Evolutionary conservation across 495 filamentous ascomycete genomes (phyloP).

Genomic region (Penicillium cinerascens): DNA sequence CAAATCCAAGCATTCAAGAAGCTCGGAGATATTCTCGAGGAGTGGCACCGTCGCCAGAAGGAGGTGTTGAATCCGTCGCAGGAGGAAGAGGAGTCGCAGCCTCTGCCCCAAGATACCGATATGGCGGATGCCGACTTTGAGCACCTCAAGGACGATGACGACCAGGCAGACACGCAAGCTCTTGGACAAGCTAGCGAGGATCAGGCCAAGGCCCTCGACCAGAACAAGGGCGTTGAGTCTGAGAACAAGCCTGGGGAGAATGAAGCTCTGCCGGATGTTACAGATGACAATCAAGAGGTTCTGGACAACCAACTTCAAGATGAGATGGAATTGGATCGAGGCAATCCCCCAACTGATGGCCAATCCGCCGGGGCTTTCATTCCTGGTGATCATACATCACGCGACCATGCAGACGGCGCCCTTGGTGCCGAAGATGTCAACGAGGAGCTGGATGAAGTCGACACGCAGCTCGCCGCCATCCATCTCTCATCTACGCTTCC

Average conservation of each 20-base stretch:
- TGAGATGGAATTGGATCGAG: conserved; percentile 45
- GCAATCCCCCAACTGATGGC: conserved; percentile 33
- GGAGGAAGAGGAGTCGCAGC: conserved; percentile 54
- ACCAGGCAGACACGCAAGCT: conserved; percentile 80
- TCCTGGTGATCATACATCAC: conserved; percentile 33
- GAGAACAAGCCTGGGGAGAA: conserved; percentile 55
- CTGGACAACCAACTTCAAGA: conserved; percentile 47
- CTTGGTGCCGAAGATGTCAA: conserved; percentile 45
- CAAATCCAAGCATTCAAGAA: conserved; percentile 73
- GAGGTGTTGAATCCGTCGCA: conserved; percentile 71
- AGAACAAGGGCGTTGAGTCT: conserved; percentile 77
- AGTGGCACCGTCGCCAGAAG: conserved; percentile 80
- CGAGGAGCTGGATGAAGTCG: conserved; percentile 66
- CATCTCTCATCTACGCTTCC: conserved; percentile 54
- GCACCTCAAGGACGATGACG: conserved; percentile 80
- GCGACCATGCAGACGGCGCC: conserved; percentile 28
- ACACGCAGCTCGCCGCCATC: conserved; percentile 67
- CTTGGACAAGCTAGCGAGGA: conserved; percentile 85
- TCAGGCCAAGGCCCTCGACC: conserved; percentile 75
- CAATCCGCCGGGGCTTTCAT: conserved; percentile 44
- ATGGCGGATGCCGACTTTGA: conserved; percentile 78
- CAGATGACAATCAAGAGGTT: conserved; percentile 52
- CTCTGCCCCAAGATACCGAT: conserved; percentile 55
- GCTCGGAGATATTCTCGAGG: conserved; percentile 86
- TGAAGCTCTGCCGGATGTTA: conserved; percentile 56